Base-by-base conservation (phyloP, 495 filamentous ascomycete species). In the Hamigera avellanea region DNA sequence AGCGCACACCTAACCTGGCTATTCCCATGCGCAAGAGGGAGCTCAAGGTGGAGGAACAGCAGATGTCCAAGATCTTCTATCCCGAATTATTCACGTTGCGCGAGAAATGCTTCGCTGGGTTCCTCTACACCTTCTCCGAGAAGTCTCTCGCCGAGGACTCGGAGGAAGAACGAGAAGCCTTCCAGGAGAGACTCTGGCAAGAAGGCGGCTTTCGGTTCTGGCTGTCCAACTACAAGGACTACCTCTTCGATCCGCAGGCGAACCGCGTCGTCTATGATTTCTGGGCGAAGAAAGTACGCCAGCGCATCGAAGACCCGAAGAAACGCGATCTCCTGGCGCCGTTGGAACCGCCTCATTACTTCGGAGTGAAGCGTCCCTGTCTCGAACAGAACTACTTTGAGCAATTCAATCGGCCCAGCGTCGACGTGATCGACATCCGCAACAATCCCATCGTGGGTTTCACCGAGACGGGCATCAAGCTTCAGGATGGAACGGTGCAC, bases 331-430 rank as follows among this genome's bases (percentile, higher is more conserved):
- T 75, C 8, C 54, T 81, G n/a, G 73, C 71, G 0, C 75, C 75
- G 0, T 29, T 59, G 9, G 49, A 73, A 30, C 58, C 57, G 23
- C 72, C 66, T 1, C 67, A 78, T 36, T 35, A 56, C 0, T 76
- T 67, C 26, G 76, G 74, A 8, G 50, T 61, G 6, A 79, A 76
- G 45, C 61, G 75, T 0, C 66, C 69, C 2, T 68, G 59, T 12
- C 57, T 80, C 4, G 73, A 79, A 40, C 40, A 55, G 15, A 51
- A 66, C 30, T 80, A 71, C 51, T 79, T 68, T 40, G 75, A 79
- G 41, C 59, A 66, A 25, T 72, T 79, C 53, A 72, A 78, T 40
- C 48, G 55, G 13, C 53, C 61, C 0, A 70, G 68, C 39, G 72
- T 79, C 13, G 52, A 75, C 18, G 30, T 80, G 8, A 57, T 80